Evolutionary conservation across 1,284 basidiomycete genomes (phyloP), one percentile per base, ranked within the genome.

Genomic region (Xerocomus minutiporus): DNA sequence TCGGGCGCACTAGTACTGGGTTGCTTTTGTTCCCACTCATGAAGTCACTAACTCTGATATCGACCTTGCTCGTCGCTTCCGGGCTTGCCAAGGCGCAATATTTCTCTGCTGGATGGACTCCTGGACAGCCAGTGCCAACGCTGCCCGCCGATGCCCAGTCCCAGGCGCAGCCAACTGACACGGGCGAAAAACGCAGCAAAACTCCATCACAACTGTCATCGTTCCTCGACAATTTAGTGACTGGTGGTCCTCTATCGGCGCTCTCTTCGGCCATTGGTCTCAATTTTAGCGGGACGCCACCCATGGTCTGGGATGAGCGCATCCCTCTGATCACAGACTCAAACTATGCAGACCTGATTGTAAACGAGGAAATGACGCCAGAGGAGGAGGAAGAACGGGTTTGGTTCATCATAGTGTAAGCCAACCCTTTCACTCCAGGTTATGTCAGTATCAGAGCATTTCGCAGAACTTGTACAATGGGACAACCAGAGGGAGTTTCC

Each of bases 91-190:
- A 68, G 44, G 86, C 85, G 9, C 82, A 88, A 57, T 89, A 89
- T 67, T 83, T 89, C 67, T 89, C 86, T 3, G 73, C 75, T 26
- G 88, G 88, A n/a, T 90, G 88, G 88, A 64, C 73, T 34, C 88
- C 88, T 3, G 87, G 86, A 31, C 82, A 89, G 64, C 69, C 79
- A 5, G 71, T 73, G 8, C 66, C 73, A 5, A 63, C 70, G 13
- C 55, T 64, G 35, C 55, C 70, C 38, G 55, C 48, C 5, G 3
- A 54, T 23, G 35, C 44, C 17, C 50, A 48, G 34, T 59, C 42
- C 57, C 63, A 51, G 49, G 57, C 45, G 31, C 57, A 49, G 48
- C 5, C 60, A 59, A 40, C 62, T 53, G 59, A 65, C 36, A 41
- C 51, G 1, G 31, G 31, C 5, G 17, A 57, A 48, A 58, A 50